Conservation (phyloP, 2,329 filamentous ascomycete species). For the Phialocephala subalpina region DNA sequence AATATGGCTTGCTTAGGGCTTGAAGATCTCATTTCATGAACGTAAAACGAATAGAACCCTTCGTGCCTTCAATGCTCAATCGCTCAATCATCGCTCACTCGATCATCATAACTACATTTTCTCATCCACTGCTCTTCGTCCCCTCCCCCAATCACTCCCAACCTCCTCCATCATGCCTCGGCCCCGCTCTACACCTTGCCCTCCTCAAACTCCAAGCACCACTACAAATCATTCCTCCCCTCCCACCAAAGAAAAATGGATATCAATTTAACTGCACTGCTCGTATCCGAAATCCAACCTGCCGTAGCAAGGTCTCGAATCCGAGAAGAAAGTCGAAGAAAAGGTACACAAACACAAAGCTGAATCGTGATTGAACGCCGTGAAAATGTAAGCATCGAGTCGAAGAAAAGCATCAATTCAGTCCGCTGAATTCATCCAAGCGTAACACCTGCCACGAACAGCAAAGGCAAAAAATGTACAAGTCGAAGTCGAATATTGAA, state of each 20-base stretch:
- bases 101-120: conserved; percentile 14
- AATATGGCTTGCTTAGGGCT: not conserved
- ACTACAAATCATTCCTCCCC: not conserved
- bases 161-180: not conserved
- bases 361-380: conserved; percentile 3
- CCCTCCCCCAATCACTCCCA: not conserved
- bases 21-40: conserved; percentile 19
- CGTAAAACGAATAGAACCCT: conserved; percentile 29
- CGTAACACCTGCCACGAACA: conserved; percentile 30
- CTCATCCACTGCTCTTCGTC: conserved; percentile 4
- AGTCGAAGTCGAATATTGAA: not conserved
- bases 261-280: conserved; percentile 32
- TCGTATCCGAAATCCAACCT: conserved; percentile 3
- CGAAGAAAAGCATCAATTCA: conserved; percentile 13
- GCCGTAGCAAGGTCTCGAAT: conserved; percentile 2
- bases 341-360: conserved; percentile 9
- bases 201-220: conserved; percentile 14
- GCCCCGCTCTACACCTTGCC: not conserved
- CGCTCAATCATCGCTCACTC: not conserved
- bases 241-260: conserved; percentile 22
- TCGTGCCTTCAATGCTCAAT: not conserved
- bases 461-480: conserved; percentile 19
- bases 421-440: conserved; percentile 27
- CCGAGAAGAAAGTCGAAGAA: conserved; percentile 17
- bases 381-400: not conserved